phyloP scores from a whole-genome alignment of 2,329 filamentous ascomycete genomes.

The Xylaria sp. region DNA sequence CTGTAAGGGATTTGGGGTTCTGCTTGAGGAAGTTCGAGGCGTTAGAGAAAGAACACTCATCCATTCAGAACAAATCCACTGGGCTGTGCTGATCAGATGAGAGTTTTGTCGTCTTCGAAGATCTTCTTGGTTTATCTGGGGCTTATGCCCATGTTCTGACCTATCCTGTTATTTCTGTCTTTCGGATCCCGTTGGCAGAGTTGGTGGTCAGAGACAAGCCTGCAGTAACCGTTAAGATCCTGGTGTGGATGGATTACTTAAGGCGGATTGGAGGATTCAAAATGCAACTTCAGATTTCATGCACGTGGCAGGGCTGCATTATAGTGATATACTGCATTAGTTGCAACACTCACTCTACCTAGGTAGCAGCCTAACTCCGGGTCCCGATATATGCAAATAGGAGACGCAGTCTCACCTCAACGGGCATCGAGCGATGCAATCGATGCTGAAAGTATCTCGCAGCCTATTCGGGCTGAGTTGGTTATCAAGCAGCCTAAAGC shows the following conservation, averaged over 20 bases:
- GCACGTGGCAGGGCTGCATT: neutral
- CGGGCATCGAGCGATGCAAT: conserved; percentile 8
- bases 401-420: conserved; percentile 4
- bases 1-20: neutral
- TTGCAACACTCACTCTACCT: neutral
- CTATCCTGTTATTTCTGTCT: too few species aligned
- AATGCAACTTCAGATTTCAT: too few species aligned
- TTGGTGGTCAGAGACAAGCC: neutral
- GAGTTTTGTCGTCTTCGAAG: neutral
- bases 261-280: neutral
- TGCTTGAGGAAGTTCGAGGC: neutral
- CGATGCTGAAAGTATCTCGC: conserved; percentile 15
- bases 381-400: conserved; percentile 15
- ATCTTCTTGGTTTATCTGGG: neutral
- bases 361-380: neutral
- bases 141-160: neutral
- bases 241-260: neutral
- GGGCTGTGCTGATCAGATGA: neutral
- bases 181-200: neutral
- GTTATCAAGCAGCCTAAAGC: conserved; percentile 7
- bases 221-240: neutral
- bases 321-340: neutral
- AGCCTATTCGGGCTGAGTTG: conserved; percentile 21
- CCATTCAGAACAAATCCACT: neutral
- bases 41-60: neutral